Conservation (phyloP, 345 rosid species). For the Eucalyptus cloeziana region DNA sequence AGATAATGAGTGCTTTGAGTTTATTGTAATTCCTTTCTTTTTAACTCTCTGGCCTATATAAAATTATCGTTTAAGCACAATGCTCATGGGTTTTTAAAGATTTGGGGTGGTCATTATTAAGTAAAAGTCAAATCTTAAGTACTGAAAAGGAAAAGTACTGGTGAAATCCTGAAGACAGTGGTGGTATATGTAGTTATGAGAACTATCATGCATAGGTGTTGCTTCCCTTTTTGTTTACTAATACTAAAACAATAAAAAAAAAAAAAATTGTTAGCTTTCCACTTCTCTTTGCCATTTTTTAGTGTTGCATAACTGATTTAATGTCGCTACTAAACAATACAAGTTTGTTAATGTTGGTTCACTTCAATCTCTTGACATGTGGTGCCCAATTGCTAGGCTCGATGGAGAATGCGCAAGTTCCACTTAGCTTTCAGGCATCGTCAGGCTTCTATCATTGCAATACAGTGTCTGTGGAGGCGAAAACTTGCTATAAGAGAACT, state of each 20-base stretch:
- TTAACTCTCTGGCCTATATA: not conserved
- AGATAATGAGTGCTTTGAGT: not conserved
- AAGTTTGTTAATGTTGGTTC: not conserved
- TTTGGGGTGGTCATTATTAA: not conserved
- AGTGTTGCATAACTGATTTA: not conserved
- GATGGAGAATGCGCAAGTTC: constrained; percentile 70
- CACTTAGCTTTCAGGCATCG: constrained; percentile 43
- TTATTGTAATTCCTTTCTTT: not conserved
- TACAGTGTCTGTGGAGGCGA: constrained; percentile 88
- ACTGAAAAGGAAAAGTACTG: not conserved
- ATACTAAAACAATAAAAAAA: not conserved
- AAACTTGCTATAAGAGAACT: constrained; percentile 80
- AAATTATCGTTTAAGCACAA: not conserved
- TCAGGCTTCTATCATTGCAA: constrained; percentile 56
- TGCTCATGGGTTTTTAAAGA: not conserved
- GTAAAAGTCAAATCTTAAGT: not conserved
- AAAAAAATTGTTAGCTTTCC: not conserved
- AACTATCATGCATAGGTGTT: not conserved
- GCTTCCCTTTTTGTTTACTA: not conserved
- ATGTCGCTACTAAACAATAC: not conserved
- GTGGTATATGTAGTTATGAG: not conserved
- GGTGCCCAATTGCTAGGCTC: constrained; percentile 27
- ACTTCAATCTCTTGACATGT: not conserved
- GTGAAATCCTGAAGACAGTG: not conserved
- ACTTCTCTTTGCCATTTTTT: not conserved